Evolutionary conservation across 2,329 filamentous ascomycete species (phyloP).

Genomic region (Penicillium frequentans): DNA sequence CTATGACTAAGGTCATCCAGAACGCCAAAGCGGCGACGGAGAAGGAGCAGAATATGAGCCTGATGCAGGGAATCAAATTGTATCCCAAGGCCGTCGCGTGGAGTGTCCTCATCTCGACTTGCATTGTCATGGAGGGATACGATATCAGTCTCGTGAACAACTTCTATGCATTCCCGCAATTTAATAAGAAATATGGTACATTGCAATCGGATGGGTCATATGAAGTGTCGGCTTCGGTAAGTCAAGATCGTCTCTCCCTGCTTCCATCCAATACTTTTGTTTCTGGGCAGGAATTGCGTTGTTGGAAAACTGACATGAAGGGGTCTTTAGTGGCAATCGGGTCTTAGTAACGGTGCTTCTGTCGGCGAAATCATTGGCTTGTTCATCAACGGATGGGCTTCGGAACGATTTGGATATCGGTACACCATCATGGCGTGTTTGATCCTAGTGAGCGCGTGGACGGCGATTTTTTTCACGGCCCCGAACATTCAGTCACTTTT

Average conservation of each 20-base stretch:
- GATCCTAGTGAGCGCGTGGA: constrained; percentile 47
- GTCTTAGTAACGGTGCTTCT: constrained; percentile 45
- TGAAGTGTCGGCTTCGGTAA: constrained; percentile 41
- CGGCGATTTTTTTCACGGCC: constrained; percentile 54
- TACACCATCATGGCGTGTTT: constrained; percentile 53
- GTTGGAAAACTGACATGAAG: constrained; percentile 14
- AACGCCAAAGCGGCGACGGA: constrained; percentile 46
- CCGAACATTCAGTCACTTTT: constrained; percentile 48
- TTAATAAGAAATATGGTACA: constrained; percentile 44
- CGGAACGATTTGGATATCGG: constrained; percentile 54
- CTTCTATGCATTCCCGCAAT: constrained; percentile 59
- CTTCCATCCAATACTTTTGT: neutral
- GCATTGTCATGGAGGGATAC: constrained; percentile 89
- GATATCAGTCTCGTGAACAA: constrained; percentile 80
- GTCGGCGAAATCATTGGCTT: constrained; percentile 52
- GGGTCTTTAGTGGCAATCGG: constrained; percentile 44
- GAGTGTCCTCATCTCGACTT: constrained; percentile 84
- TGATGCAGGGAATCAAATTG: constrained; percentile 73
- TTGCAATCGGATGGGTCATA: constrained; percentile 34
- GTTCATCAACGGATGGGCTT: constrained; percentile 52
- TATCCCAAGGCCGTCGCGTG: constrained; percentile 86
- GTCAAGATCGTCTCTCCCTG: constrained; percentile 9
- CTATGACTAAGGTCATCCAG: constrained; percentile 36
- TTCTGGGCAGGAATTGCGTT: neutral
- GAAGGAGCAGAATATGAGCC: constrained; percentile 64